A percentile compares a stretch with the other conserved stretches of the same genome.
These are phyloP conservation scores for Boeremia lycopersici DNA, from an alignment of 2,329 filamentous ascomycete genomes.

Conservation along the genomic window DNA sequence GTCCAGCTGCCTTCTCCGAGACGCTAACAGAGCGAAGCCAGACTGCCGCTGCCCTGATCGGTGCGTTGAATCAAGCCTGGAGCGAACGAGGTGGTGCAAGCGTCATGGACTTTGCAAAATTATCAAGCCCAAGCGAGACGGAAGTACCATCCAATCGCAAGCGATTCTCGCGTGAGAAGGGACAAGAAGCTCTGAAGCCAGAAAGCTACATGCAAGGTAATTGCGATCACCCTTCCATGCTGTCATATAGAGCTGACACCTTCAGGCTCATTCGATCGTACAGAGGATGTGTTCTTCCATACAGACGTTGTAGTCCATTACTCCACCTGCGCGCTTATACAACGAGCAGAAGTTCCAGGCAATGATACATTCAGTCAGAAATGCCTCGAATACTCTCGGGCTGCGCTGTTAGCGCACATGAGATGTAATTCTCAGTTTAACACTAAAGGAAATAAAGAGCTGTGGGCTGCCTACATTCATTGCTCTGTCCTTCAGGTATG, in stretches of 20 bases:
- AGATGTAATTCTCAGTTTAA: not conserved
- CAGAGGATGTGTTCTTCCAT: not conserved
- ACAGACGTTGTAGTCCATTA: not conserved
- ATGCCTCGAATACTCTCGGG: not conserved
- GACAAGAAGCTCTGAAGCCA: not conserved
- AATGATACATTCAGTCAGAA: not conserved
- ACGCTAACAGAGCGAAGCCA: not conserved
- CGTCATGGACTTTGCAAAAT: not conserved
- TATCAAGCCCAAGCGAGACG: not conserved
- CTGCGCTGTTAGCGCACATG: not conserved
- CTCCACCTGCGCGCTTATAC: not conserved
- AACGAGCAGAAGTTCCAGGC: not conserved
- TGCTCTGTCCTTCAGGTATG: not conserved
- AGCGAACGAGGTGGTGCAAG: not conserved
- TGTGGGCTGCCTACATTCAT: not conserved
- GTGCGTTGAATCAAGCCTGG: not conserved
- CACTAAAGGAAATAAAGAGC: not conserved
- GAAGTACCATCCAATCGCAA: not conserved
- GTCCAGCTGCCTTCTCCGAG: not conserved
- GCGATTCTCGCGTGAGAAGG: not conserved
- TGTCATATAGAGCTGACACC: not conserved
- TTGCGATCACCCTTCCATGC: no score
- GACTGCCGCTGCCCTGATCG: not conserved
- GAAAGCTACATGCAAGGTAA: not conserved
- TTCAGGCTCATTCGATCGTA: not conserved